Conservation (phyloP, 78 protist genomes). For the Cavenderia fasciculata region DNA sequence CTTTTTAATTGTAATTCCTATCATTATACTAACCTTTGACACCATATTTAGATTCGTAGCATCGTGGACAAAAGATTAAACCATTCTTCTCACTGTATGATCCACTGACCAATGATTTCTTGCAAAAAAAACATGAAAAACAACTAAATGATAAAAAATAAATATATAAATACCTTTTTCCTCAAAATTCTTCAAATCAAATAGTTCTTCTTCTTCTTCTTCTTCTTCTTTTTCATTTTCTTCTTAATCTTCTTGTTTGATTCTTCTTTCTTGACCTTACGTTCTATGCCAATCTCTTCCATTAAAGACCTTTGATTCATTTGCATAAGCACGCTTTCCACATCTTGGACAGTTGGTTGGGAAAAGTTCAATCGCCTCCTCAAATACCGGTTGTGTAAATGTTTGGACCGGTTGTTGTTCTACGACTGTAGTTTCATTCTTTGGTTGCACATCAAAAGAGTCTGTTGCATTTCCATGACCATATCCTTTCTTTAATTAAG, state of each 20-base stretch:
- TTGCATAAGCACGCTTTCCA: neutral
- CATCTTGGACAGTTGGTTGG: conserved; percentile 50
- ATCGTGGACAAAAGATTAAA: conserved; percentile 36
- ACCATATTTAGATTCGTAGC: conserved; percentile 35
- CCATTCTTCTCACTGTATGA: conserved; percentile 42
- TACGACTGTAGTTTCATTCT: conserved; percentile 1
- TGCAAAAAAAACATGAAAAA: conserved; percentile 41
- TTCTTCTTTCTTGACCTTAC: neutral
- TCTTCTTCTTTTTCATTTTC: neutral
- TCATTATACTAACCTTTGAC: neutral
- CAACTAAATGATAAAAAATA: conserved; percentile 2
- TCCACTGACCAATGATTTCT: conserved; percentile 26
- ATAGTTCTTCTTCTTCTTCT: neutral
- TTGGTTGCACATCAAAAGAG: neutral
- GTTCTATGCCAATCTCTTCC: conserved; percentile 53
- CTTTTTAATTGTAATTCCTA: neutral
- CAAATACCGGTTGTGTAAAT: neutral
- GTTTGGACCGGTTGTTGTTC: neutral
- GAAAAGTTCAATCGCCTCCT: neutral
- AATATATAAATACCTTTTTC: neutral
- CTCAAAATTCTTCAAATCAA: neutral
- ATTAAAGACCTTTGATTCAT: conserved; percentile 32
- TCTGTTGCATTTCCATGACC: conserved; percentile 50
- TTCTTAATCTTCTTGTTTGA: neutral
- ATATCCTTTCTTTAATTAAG: conserved; percentile 31